phyloP scores from a whole-genome alignment of 768 basidiomycete genomes.

The Leucogyrophana mollusca region DNA sequence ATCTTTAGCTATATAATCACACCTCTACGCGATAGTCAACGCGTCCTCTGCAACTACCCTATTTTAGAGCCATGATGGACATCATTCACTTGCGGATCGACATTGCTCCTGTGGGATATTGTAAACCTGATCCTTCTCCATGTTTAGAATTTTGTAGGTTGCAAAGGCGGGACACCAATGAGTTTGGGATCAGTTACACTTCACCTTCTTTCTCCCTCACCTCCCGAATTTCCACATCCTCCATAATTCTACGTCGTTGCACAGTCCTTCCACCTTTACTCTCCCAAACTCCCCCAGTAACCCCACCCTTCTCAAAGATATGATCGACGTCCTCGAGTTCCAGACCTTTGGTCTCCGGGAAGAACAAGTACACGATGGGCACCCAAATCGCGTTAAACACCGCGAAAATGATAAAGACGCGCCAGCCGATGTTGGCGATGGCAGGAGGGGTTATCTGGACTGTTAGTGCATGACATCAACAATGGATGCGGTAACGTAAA shows the following conservation, averaged over 20 bases:
- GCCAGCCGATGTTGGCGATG: conserved; percentile 41
- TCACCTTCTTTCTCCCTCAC: conserved; percentile 4
- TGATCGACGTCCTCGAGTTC: conserved; percentile 39
- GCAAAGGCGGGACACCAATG: too few relatives aligned
- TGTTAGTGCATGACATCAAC: neutral
- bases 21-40: too few relatives aligned
- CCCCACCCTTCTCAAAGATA: conserved; percentile 39
- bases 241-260: conserved; percentile 9
- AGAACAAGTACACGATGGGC: conserved; percentile 34
- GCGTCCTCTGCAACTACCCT: too few relatives aligned
- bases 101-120: too few relatives aligned
- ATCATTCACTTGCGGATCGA: too few relatives aligned
- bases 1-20: too few relatives aligned
- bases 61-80: too few relatives aligned
- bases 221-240: conserved; percentile 9
- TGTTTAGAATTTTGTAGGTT: too few relatives aligned
- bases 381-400: conserved; percentile 45
- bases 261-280: conserved; percentile 34
- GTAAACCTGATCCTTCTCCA: too few relatives aligned
- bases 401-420: conserved; percentile 45
- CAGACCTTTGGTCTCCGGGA: conserved; percentile 36
- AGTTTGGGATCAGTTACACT: too few relatives aligned
- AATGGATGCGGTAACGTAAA: too few relatives aligned
- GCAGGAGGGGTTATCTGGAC: conserved; percentile 43
- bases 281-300: conserved; percentile 39